Percentiles rank a stretch among this genome's conserved stretches.
phyloP scores from a whole-genome alignment of 2,329 filamentous ascomycete genomes.

The Aspergillus sp. region DNA sequence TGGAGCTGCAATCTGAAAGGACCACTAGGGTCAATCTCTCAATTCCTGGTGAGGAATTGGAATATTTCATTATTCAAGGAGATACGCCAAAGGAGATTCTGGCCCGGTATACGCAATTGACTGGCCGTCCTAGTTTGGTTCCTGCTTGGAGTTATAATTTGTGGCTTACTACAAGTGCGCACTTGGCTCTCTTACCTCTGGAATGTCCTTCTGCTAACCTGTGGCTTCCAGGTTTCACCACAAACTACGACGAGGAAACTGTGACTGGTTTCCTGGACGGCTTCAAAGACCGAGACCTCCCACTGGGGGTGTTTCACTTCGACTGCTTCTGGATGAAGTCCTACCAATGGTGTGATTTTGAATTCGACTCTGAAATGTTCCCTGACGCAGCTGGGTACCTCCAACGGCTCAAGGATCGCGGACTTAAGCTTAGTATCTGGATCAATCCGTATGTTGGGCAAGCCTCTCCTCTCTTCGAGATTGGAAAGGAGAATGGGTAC shows the following conservation, averaged over 20 bases:
- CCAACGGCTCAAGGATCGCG: conserved; percentile 61
- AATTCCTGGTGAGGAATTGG: conserved; percentile 67
- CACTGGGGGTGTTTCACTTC: conserved; percentile 72
- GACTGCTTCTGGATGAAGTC: conserved; percentile 78
- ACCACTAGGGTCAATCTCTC: conserved; percentile 68
- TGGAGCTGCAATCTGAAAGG: conserved; percentile 74
- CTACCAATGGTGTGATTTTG: conserved; percentile 74
- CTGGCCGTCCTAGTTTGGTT: conserved; percentile 63
- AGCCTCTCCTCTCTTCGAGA: conserved; percentile 64
- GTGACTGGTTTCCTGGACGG: conserved; percentile 67
- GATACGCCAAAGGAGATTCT: conserved; percentile 71
- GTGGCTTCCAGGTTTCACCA: conserved; percentile 59
- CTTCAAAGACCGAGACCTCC: conserved; percentile 64
- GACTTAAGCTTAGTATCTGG: conserved; percentile 71
- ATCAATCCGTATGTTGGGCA: conserved; percentile 75
- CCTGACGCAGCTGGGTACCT: conserved; percentile 67
- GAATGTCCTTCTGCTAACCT: not conserved
- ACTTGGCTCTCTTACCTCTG: not conserved
- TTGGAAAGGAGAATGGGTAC: conserved; percentile 64
- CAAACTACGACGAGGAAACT: conserved; percentile 68
- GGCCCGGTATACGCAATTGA: conserved; percentile 65
- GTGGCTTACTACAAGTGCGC: conserved; percentile 65
- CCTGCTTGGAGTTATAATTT: conserved; percentile 75
- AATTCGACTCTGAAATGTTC: conserved; percentile 68
- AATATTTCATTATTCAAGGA: conserved; percentile 74